Conservation (phyloP, 345 rosid genomes). For the Eucalyptus cladocalyx region DNA sequence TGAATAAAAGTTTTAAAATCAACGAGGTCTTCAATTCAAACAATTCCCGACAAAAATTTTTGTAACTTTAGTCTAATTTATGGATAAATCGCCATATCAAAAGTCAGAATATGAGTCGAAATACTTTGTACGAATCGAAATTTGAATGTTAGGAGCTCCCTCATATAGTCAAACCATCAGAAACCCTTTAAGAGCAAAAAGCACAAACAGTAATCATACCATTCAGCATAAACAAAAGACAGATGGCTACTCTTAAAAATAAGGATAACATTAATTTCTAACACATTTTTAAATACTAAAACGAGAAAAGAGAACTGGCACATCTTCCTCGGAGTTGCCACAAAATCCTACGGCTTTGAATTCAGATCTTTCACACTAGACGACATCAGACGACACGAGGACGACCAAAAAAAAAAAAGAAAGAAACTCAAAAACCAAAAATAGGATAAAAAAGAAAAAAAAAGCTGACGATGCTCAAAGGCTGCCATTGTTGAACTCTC, state of each 20-base stretch:
- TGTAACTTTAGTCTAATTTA: neutral
- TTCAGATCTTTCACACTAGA: neutral
- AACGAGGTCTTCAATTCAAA: neutral
- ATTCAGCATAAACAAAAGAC: neutral
- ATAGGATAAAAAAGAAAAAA: neutral
- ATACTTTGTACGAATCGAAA: neutral
- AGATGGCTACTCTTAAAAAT: neutral
- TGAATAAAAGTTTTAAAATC: neutral
- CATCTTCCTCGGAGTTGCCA: conserved; percentile 22
- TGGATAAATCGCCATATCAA: neutral
- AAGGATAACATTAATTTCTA: neutral
- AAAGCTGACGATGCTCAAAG: neutral
- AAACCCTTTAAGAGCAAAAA: neutral
- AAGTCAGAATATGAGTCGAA: neutral
- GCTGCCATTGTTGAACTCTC: conserved; percentile 20
- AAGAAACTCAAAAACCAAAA: neutral
- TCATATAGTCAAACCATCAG: neutral
- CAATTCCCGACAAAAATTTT: neutral
- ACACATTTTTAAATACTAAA: neutral
- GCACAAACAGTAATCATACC: neutral
- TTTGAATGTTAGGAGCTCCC: neutral
- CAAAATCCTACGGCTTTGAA: conserved; percentile 13
- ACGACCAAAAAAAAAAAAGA: neutral
- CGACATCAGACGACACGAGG: neutral
- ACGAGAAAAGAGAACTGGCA: neutral